Evolutionary conservation across 805 yeast genomes (phyloP), one percentile per base, ranked within the genome.

Genomic region (Kodamaea restingae): DNA sequence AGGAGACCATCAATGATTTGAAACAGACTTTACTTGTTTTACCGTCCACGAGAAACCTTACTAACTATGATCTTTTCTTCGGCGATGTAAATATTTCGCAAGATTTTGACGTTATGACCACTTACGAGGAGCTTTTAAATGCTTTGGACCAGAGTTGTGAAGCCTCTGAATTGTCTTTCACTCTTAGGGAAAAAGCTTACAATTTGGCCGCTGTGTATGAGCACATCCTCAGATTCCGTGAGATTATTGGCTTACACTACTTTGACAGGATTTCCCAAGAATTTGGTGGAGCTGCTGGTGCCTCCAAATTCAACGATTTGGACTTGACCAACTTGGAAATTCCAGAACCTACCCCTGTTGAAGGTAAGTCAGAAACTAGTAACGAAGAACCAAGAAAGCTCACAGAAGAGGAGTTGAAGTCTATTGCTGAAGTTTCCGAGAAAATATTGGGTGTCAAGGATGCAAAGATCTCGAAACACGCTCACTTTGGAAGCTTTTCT

Each of bases 221-320:
- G 18, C 95, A 88, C 57, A 56, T 87, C 30, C 56, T 65, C 36
- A 76, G 76, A 43, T 73, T 80, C 35, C 76, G 95, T 56, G 88
- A 81, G 40, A 63, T 69, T 35, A 68, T 75, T 30, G 81, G 78
- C 3, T 64, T 81, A 46, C 73, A 72, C 40, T 61, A 65, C 32
- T 58, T 69, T 15, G 71, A 74, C 42, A 75, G 73, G 25, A 48
- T 57, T 12, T 61, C 71, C 24, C 65, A 66, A 22, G 61, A 72
- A 9, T 58, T 72, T 43, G 72, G 57, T 49, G 64, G 44, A 40
- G 56, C 54, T 38, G 58, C 73, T 10, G 91, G 88, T 33, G 63
- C 68, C 24, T 67, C 80, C 6, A 71, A 70, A 44, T 73, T 76
- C 52, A 54, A 55, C 38, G 55, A 57, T 7, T 61, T 78, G 43